Percentiles rank a stretch among this genome's conserved stretches.
Conservation (phyloP, 768 basidiomycete genomes). For the Suillus occidentalis region DNA sequence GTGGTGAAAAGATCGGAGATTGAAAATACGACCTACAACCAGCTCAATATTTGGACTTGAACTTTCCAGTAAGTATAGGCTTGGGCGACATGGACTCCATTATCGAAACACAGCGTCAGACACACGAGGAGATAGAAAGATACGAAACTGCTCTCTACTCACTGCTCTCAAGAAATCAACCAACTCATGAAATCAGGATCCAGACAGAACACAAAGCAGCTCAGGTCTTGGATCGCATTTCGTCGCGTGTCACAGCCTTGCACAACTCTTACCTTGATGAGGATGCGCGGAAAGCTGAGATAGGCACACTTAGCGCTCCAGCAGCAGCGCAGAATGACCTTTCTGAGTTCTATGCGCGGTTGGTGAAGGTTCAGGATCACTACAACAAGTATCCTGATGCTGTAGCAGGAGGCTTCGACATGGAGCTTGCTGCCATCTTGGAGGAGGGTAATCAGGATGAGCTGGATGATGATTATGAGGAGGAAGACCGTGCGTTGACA, state of each 20-base stretch:
- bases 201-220: constrained; percentile 88
- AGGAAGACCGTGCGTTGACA: constrained; percentile 77
- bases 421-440: constrained; percentile 78
- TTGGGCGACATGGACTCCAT: constrained; percentile 77
- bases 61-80: constrained; percentile 12
- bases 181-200: constrained; percentile 61
- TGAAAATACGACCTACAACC: constrained; percentile 37
- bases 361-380: constrained; percentile 95
- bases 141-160: constrained; percentile 86
- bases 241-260: constrained; percentile 62
- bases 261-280: constrained; percentile 77
- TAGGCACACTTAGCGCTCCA: constrained; percentile 59
- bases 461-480: constrained; percentile 71
- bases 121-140: constrained; percentile 93
- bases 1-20: constrained; percentile 54
- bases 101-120: constrained; percentile 91
- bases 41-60: constrained; percentile 4
- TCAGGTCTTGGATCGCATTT: constrained; percentile 85
- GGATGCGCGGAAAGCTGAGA: constrained; percentile 67
- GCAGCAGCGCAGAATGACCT: constrained; percentile 65
- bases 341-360: constrained; percentile 92
- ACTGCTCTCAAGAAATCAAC: constrained; percentile 67
- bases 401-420: constrained; percentile 75
- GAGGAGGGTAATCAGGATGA: constrained; percentile 74
- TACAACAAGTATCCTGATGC: constrained; percentile 94